Evolutionary conservation across 768 basidiomycete genomes (phyloP), one percentile per base, ranked within the genome.

Genomic region (Boletus subparvulus): DNA sequence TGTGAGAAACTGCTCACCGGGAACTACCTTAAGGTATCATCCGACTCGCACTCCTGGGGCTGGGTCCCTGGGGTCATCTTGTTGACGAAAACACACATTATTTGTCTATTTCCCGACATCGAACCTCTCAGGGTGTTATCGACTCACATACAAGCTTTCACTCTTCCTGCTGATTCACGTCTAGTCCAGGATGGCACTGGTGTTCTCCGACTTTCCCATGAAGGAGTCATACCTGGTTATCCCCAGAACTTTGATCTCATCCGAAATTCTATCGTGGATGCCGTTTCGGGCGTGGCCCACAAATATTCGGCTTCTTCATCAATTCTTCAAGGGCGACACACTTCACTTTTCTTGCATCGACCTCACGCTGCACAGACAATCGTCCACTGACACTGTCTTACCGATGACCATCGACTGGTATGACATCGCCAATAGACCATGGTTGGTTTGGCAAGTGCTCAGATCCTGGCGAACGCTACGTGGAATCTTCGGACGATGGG

Each of bases 131-230:
- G 21, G 21, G 8, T 37, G 9, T 3, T 3, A 35, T 35, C 42
- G 11, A 45, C 21, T 6, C 41, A 39, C 13, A 9, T 56, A 37
- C 48, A 55, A 13, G 50, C 42, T 1, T 52, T 56, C 16, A 39
- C 16, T 7, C 1, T 40, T 17, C 43, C 49, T 45, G 7, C 28
- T 2, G 24, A 55, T 19, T 16, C 47, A 35, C 12, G 5, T 21
- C 36, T 19, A n/a, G 21, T 30, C 35, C n/a, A 10, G 17, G 12
- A n/a, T 24, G 17, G 9, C 10, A 4, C n/a, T 13, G n/a, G 35
- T 17, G 33, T 37, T 8, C 54, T 55, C 32, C 49, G 16, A 24
- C 45, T 54, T 26, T 47, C 45, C 14, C 54, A 55, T 14, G 54
- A 55, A 14, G 54, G 48, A 24, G 8, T 51, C 8, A 12, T 17